phyloP scores from a whole-genome alignment of 2,329 filamentous ascomycete species.

The Colletotrichum acutatum region DNA sequence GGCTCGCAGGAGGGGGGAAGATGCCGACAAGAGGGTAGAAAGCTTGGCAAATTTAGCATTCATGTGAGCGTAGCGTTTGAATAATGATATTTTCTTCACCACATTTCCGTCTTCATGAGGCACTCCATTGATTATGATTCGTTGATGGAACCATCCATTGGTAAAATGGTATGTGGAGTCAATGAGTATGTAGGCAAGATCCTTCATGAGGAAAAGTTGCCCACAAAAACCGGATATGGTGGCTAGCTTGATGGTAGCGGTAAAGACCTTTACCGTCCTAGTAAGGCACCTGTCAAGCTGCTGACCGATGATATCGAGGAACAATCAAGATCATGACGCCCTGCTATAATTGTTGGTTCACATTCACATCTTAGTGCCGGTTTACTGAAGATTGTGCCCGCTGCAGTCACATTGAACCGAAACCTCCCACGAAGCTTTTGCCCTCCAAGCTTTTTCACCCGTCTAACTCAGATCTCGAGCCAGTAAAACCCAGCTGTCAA shows the following conservation, averaged over 20 bases:
- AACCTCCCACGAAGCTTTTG: too few species aligned
- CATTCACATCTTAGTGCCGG: background rate
- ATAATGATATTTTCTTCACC: background rate
- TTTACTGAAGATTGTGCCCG: too few species aligned
- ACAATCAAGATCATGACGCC: background rate
- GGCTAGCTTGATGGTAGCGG: background rate
- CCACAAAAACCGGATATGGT: background rate
- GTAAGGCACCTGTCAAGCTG: background rate
- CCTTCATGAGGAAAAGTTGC: background rate
- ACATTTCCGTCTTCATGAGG: background rate
- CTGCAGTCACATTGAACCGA: too few species aligned
- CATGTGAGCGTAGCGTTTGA: background rate
- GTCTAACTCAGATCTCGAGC: too few species aligned
- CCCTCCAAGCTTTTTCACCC: too few species aligned
- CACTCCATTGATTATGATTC: background rate
- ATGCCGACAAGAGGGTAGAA: background rate
- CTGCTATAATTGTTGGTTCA: background rate
- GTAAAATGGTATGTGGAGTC: background rate
- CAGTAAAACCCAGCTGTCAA: too few species aligned
- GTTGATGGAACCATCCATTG: background rate
- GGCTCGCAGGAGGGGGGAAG: constrained; percentile 39
- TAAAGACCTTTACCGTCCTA: constrained; percentile 4
- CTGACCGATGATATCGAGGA: background rate
- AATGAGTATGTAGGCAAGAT: background rate
- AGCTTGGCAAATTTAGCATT: background rate